Evolutionary conservation across 352 stramenopile genomes (phyloP), one percentile per base, ranked within the genome.

Genomic region (Pythium diclinum): DNA sequence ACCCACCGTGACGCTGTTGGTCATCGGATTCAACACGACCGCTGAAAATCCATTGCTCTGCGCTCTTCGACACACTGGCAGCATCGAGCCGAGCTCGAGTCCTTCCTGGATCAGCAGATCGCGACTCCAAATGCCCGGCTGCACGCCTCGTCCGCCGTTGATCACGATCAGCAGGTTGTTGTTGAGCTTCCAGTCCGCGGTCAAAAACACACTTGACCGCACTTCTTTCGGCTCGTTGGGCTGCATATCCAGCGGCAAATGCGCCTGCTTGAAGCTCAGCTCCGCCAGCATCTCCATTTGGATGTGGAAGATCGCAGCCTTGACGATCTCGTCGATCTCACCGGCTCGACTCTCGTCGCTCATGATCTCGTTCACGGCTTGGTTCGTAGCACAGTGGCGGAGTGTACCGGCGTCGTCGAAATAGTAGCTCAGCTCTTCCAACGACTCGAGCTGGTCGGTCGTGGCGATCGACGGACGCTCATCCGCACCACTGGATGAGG

Each of bases 211-310:
- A 61, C 80, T 90, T 6, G 78, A 85, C 16, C 80, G 76, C 64
- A 77, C 78, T 67, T 89, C 78, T 53, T 88, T 89, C 4, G 81
- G 77, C 54, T 90, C 80, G n/a, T 87, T 56, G 16, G 83, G 68
- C 6, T 68, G 73, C 3, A 70, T 70, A 47, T 92, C 80, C 7
- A 92, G 66, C 33, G 80, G 83, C 10, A 91, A 74, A 34, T 83
- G 78, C 17, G 80, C 83, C 61, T 91, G 81, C 60, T 89, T 87
- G 54, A 92, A 92, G 13, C 74, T 74, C 56, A 92, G 62, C 52
- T 92, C 83, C 2, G 81, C 83, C 44, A 92, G 65, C 83, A 92
- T 90, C 53, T 92, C 83, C 78, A 91, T 91, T 62, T 92, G 81
- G 42, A 92, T 89, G 59, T 91, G 81, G 70, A 91, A 92, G 65